Percentiles rank a stretch among this genome's conserved stretches.
phyloP scores from a whole-genome alignment of 805 yeast genomes.

The Nakazawaea siamensis region DNA sequence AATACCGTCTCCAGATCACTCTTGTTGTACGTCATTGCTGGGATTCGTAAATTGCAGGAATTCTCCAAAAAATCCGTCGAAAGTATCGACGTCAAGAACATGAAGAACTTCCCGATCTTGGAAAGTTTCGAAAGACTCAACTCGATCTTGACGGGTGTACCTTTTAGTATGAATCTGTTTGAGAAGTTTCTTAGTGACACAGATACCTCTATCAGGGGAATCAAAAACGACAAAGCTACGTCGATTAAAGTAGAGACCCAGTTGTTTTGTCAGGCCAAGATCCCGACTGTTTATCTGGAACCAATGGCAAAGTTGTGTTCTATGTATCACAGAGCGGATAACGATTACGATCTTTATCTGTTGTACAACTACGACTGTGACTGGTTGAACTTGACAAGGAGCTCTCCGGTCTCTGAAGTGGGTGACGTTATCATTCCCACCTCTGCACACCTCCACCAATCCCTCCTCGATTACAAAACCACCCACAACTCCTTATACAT shows the following conservation, averaged over 20 bases:
- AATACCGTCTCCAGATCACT: conserved; percentile 67
- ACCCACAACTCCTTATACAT: conserved; percentile 12
- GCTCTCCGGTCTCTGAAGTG: no score
- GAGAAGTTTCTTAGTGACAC: conserved; percentile 11
- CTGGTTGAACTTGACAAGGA: no score
- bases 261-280: conserved; percentile 50
- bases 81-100: conserved; percentile 29
- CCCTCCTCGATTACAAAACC: conserved; percentile 3
- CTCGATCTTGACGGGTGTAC: conserved; percentile 38
- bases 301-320: conserved; percentile 36
- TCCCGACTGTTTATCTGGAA: conserved; percentile 32
- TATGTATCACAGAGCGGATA: conserved; percentile 34
- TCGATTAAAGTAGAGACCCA: conserved; percentile 51
- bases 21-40: conserved; percentile 56
- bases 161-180: conserved; percentile 36
- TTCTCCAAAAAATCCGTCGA: conserved; percentile 49
- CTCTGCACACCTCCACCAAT: no score
- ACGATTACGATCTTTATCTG: conserved; percentile 41
- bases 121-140: conserved; percentile 46
- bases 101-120: conserved; percentile 33
- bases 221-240: conserved; percentile 28
- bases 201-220: conserved; percentile 23
- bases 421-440: no score
- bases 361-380: conserved; percentile 56
- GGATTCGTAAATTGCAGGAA: conserved; percentile 54